A percentile compares a stretch with the other conserved stretches of the same genome.
Evolutionary conservation across 2,329 filamentous ascomycete genomes (phyloP).

Genomic region (Trichoderma brevicompactum): DNA sequence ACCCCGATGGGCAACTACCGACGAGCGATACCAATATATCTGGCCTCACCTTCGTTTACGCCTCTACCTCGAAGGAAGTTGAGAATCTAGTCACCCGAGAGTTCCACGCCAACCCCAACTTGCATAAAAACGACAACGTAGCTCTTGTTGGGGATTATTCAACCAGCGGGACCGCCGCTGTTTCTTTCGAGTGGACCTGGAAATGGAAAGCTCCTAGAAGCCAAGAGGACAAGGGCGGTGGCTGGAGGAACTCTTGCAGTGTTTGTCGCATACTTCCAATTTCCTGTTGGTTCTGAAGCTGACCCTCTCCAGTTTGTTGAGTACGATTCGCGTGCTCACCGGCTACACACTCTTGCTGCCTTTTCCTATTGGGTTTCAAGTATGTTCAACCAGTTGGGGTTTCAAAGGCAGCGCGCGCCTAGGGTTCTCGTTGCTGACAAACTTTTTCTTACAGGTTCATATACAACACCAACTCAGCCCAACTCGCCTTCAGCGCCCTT

Average conservation of each 20-base stretch:
- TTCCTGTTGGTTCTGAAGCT: constrained; percentile 31
- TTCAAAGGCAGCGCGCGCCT: constrained; percentile 41
- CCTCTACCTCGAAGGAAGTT: constrained; percentile 81
- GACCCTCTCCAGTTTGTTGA: constrained; percentile 75
- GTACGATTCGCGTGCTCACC: constrained; percentile 91
- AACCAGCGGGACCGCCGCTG: constrained; percentile 79
- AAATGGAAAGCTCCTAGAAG: constrained; percentile 91
- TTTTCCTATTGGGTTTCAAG: constrained; percentile 97
- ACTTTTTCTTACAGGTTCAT: constrained; percentile 16
- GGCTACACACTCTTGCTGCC: constrained; percentile 82
- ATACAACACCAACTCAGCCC: constrained; percentile 55
- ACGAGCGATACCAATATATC: constrained; percentile 76
- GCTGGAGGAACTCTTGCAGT: constrained; percentile 95
- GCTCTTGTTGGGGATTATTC: constrained; percentile 90
- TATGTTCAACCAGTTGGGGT: constrained; percentile 45
- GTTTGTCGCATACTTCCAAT: constrained; percentile 51
- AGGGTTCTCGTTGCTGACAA: constrained; percentile 4
- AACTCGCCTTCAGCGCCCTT: constrained; percentile 73
- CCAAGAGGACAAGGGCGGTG: constrained; percentile 80
- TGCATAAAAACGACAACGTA: constrained; percentile 97
- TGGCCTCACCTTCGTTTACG: constrained; percentile 90
- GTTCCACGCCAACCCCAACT: constrained; percentile 94
- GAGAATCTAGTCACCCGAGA: constrained; percentile 94
- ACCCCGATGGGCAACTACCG: constrained; percentile 54
- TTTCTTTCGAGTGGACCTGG: constrained; percentile 95